phyloP scores from a whole-genome alignment of 192 early-diverging fungal species.

The Coemansia sp. region DNA sequence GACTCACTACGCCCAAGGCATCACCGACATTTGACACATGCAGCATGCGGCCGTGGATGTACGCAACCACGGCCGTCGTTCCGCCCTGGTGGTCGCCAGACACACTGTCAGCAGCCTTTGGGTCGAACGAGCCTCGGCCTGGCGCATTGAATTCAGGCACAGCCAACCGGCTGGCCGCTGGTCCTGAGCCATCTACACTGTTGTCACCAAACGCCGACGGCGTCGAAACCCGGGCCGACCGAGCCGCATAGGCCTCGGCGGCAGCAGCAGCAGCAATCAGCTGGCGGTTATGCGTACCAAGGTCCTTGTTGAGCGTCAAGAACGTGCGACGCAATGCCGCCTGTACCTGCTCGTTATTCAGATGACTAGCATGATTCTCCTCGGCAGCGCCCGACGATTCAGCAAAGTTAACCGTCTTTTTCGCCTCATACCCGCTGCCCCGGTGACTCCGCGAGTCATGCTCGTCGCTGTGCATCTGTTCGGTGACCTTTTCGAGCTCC shows the following conservation, averaged over 20 bases:
- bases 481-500: slow-evolving; percentile 73
- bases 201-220: slow-evolving; percentile 6
- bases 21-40: slow-evolving; percentile 91
- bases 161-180: background rate
- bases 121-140: slow-evolving; percentile 31
- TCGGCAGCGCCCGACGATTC: slow-evolving; percentile 21
- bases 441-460: slow-evolving; percentile 13
- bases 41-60: slow-evolving; percentile 74
- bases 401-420: slow-evolving; percentile 53
- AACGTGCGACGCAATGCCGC: slow-evolving; percentile 83
- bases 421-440: slow-evolving; percentile 13
- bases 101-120: slow-evolving; percentile 25
- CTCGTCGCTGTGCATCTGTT: slow-evolving; percentile 46
- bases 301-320: slow-evolving; percentile 78
- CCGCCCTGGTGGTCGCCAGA: slow-evolving; percentile 63
- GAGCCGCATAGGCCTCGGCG: slow-evolving; percentile 42
- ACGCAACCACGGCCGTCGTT: slow-evolving; percentile 81
- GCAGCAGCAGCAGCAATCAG: slow-evolving; percentile 48
- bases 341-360: slow-evolving; percentile 44
- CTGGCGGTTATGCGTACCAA: slow-evolving; percentile 64
- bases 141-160: slow-evolving; percentile 36
- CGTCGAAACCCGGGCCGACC: slow-evolving; percentile 33
- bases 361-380: slow-evolving; percentile 27
- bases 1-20: slow-evolving; percentile 77
- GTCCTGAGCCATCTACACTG: background rate